These are phyloP conservation scores for Haematococcus lacustris DNA, from an alignment of 139 green algal genomes.

Conservation along the genomic window DNA sequence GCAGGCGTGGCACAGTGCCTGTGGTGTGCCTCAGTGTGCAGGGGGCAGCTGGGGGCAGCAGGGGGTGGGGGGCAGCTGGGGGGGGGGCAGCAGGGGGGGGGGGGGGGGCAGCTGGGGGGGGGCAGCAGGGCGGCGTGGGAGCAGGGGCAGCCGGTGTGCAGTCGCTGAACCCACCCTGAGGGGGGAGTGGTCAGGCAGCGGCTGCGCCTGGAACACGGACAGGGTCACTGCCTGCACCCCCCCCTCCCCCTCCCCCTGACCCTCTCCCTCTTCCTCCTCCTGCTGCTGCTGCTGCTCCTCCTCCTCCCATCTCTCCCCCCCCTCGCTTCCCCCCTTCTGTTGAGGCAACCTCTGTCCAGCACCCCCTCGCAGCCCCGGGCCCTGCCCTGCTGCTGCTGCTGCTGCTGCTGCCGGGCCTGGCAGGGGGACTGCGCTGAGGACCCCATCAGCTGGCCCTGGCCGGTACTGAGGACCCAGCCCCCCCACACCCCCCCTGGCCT, in stretches of 20 bases:
- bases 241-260: background rate
- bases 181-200: constrained; percentile 17
- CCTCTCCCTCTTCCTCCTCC: background rate
- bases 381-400: background rate
- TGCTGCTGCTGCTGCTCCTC: background rate
- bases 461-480: background rate
- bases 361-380: too few relatives aligned
- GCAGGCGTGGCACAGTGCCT: too few relatives aligned
- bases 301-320: background rate
- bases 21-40: too few relatives aligned
- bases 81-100: too few relatives aligned
- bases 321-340: too few relatives aligned
- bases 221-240: background rate
- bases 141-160: too few relatives aligned
- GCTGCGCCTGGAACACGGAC: constrained; percentile 21
- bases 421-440: constrained; percentile 1
- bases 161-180: too few relatives aligned
- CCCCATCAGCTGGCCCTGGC: background rate
- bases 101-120: too few relatives aligned
- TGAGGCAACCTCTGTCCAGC: too few relatives aligned
- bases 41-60: too few relatives aligned
- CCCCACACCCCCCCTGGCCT: background rate
- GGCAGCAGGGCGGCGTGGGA: too few relatives aligned
- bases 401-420: background rate
- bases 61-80: too few relatives aligned